These are phyloP conservation scores for Penicillium atrosanguineum DNA, from an alignment of 495 filamentous ascomycete species.

Conservation along the genomic window DNA sequence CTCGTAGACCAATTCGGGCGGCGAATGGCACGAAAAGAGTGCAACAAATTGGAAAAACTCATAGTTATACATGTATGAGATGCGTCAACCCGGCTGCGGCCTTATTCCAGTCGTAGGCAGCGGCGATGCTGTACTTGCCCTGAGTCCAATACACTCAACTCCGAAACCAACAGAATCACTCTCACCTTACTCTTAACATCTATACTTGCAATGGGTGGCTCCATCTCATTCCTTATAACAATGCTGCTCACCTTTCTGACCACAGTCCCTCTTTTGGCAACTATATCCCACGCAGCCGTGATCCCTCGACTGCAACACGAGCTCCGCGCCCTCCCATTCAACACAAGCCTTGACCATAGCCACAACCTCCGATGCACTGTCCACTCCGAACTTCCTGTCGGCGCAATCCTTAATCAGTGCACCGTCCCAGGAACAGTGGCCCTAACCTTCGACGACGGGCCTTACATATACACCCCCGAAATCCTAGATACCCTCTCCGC, in stretches of 20 bases:
- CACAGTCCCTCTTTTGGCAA: constrained; percentile 8
- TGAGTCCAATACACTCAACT: not conserved
- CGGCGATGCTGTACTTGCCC: not conserved
- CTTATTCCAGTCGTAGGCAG: not conserved
- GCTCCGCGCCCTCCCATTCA: constrained; percentile 1
- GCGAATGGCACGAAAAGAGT: no score
- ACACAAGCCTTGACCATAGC: not conserved
- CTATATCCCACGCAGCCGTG: constrained; percentile 5
- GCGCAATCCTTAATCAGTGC: constrained; percentile 60
- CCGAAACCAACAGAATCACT: not conserved
- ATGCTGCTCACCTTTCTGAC: constrained; percentile 9
- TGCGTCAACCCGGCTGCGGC: not conserved
- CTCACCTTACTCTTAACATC: not conserved
- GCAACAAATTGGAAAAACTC: no score
- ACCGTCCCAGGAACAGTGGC: constrained; percentile 56
- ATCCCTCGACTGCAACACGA: not conserved
- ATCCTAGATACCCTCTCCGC: constrained; percentile 61
- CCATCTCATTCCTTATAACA: not conserved
- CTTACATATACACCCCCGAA: constrained; percentile 60
- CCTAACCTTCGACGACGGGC: constrained; percentile 77
- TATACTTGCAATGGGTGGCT: not conserved
- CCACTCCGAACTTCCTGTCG: constrained; percentile 41
- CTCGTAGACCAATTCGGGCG: no score
- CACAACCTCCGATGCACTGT: not conserved
- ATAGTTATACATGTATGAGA: not conserved